Evolutionary conservation across 2,329 filamentous ascomycete species (phyloP).

Genomic region (Thelonectria olida): DNA sequence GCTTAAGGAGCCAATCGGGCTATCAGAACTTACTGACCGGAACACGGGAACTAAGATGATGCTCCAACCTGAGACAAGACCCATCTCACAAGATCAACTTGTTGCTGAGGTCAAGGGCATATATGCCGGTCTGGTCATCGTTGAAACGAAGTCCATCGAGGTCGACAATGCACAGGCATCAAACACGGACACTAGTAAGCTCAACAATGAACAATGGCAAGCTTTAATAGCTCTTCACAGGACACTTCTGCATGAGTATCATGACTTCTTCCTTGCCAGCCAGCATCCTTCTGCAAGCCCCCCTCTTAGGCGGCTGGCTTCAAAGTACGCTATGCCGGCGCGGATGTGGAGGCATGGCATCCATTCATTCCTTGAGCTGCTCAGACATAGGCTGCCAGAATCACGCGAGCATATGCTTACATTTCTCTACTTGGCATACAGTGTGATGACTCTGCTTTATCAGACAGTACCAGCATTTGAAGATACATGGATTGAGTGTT

Average conservation of each 20-base stretch:
- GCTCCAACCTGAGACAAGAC: conserved; percentile 55
- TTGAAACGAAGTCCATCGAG: conserved; percentile 88
- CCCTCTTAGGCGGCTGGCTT: conserved; percentile 73
- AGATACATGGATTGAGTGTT: conserved; percentile 92
- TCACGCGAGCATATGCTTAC: conserved; percentile 89
- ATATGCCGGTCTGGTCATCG: conserved; percentile 84
- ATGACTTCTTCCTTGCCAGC: conserved; percentile 86
- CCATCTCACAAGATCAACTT: conserved; percentile 81
- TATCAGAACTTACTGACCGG: neutral
- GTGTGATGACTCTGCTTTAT: conserved; percentile 86
- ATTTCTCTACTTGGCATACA: conserved; percentile 90
- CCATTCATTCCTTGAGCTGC: conserved; percentile 81
- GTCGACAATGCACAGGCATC: conserved; percentile 72
- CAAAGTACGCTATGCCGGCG: conserved; percentile 90
- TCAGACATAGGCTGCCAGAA: conserved; percentile 77
- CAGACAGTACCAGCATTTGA: conserved; percentile 86
- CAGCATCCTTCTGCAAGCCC: conserved; percentile 84
- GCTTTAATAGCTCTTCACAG: conserved; percentile 83
- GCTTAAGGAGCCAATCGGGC: neutral
- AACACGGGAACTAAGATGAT: conserved; percentile 19
- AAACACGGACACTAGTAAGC: conserved; percentile 53
- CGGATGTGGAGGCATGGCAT: conserved; percentile 96
- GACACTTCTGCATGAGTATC: conserved; percentile 82
- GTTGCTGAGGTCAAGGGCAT: conserved; percentile 85
- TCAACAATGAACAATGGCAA: conserved; percentile 81